phyloP scores from a whole-genome alignment of 176 grass and related monocot genomes.

The Canna indica region DNA sequence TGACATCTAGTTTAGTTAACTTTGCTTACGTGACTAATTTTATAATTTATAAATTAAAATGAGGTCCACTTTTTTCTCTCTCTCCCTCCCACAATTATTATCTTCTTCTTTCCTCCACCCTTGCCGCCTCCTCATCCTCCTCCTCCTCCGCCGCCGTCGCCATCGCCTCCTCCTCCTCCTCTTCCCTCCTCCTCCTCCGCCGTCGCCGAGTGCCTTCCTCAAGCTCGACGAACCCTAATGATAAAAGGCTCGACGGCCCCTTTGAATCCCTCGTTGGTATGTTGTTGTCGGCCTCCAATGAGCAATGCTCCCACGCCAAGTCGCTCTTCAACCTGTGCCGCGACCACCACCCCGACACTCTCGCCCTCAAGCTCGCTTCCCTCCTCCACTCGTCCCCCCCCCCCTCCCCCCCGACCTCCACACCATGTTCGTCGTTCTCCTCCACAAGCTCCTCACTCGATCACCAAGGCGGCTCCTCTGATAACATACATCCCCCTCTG shows the following conservation, averaged over 20 bases:
- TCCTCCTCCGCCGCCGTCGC: too few relatives aligned
- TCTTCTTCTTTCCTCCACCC: too few relatives aligned
- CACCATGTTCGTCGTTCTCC: conserved; percentile 58
- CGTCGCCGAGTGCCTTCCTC: too few relatives aligned
- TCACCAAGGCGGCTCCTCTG: conserved; percentile 18
- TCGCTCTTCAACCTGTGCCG: conserved; percentile 80
- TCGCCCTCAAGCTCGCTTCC: conserved; percentile 56
- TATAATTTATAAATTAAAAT: too few relatives aligned
- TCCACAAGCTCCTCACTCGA: conserved; percentile 83
- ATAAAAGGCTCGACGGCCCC: conserved; percentile 6
- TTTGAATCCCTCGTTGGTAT: conserved; percentile 60
- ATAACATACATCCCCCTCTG: conserved; percentile 30
- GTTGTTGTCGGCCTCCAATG: conserved; percentile 90
- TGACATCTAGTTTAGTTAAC: too few relatives aligned
- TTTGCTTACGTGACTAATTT: too few relatives aligned
- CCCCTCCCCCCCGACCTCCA: conserved; percentile 36
- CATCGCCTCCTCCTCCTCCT: too few relatives aligned
- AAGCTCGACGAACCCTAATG: conserved; percentile 3
- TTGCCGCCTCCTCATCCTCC: too few relatives aligned
- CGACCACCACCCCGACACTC: conserved; percentile 50
- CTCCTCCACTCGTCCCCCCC: conserved; percentile 42
- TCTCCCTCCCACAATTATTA: too few relatives aligned
- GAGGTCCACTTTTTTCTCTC: too few relatives aligned
- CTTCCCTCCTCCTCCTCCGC: too few relatives aligned
- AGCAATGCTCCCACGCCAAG: conserved; percentile 67